These are phyloP conservation scores for Blastomyces gilchristii DNA, from an alignment of 2,329 filamentous ascomycete genomes.

Conservation along the genomic window DNA sequence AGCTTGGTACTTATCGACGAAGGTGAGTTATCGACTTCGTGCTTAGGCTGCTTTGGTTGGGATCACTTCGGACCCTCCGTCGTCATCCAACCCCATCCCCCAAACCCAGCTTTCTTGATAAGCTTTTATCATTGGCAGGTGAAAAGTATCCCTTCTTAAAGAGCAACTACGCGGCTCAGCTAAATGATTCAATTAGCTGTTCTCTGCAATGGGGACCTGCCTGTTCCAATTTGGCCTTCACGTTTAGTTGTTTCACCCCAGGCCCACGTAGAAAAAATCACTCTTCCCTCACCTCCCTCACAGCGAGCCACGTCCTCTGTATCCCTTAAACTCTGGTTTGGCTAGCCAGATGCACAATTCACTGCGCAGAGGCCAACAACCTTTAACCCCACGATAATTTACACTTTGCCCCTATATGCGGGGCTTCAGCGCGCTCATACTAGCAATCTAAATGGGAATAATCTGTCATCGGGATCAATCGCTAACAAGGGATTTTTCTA, in stretches of 20 bases:
- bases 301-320: background rate
- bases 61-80: background rate
- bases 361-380: background rate
- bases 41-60: background rate
- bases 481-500: constrained; percentile 27
- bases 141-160: background rate
- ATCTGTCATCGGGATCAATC: background rate
- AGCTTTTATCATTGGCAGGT: background rate
- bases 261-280: background rate
- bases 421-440: background rate
- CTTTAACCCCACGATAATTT: background rate
- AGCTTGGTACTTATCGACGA: constrained; percentile 93
- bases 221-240: background rate
- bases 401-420: background rate
- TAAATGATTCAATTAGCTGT: background rate
- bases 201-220: background rate
- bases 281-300: background rate
- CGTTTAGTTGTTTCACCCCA: too few relatives aligned
- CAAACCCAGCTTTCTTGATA: background rate
- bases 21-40: constrained; percentile 44
- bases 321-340: background rate
- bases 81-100: background rate
- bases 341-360: background rate
- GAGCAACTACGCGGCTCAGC: too few relatives aligned
- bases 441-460: background rate